Base-by-base conservation (phyloP, 164 flowering plant genomes). In the Sedum album region DNA sequence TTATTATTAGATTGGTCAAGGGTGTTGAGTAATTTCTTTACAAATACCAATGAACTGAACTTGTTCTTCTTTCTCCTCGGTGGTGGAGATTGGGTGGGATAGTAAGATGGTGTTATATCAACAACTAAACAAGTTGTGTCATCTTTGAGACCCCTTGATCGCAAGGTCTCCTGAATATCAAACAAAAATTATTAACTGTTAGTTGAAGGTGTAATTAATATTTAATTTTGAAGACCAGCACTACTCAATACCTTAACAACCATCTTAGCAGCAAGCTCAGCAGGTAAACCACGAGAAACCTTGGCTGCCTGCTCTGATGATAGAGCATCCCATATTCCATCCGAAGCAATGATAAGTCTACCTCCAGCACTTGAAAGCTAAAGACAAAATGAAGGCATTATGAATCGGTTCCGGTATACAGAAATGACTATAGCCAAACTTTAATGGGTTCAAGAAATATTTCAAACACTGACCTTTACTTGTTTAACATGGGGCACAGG, bases 111-210 rank as follows among this genome's bases (percentile, higher is more conserved):
- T 73, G 82, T 79, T 57, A 90, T 83, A 74, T 90, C 97, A 77
- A 88, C 97, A 77, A 90, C 97, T 49, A 90, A 42, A 76, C 97
- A 90, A 62, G 97, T 90, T 62, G 97, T 90, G 74, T 90, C 97
- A 80, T 90, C 97, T 78, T 90, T 88, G 73, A 90, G 78, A 39
- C 97, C 97, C 76, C 90, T 83, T 67, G 94, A 79, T 73, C 94
- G 83, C 42, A 90, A 69, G 69, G 97, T 94, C 65, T 87, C 94
- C 97, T 88, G 63, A 36, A 79, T 35, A 35, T 18, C 9, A 31
- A 30, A 60, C 21, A 20, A 20, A 60, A 23, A 30, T 36, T 21
- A 44, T 39, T 38, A 66, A 13, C n/a, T 57, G 25, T 26, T 28
- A 26, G 15, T 55, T 23, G 31, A 6, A 26, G 21, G n/a, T n/a